A percentile compares a stretch with the other conserved stretches of the same genome.
Evolutionary conservation across 192 early-diverging fungal genomes (phyloP).

Genomic region (Backusella tuberculispora): DNA sequence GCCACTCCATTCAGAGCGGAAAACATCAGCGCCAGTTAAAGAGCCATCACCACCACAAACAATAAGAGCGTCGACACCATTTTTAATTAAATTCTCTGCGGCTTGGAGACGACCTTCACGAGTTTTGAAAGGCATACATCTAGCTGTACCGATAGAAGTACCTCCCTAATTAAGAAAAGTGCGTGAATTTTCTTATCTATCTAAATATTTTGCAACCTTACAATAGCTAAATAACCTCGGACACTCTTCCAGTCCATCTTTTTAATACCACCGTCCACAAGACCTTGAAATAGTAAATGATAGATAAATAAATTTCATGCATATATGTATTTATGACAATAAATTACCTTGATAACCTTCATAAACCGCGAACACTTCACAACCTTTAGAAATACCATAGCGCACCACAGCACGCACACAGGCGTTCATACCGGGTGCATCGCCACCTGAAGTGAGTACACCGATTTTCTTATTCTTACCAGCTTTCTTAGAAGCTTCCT

Average conservation of each 20-base stretch:
- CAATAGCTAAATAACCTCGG: constrained; percentile 77
- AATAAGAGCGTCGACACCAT: constrained; percentile 94
- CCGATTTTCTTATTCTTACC: constrained; percentile 68
- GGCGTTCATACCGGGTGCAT: constrained; percentile 97
- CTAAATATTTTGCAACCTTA: constrained; percentile 26
- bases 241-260: constrained; percentile 89
- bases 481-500: constrained; percentile 3
- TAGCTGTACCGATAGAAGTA: constrained; percentile 92
- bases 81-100: constrained; percentile 85
- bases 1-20: constrained; percentile 90
- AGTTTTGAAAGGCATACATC: constrained; percentile 84
- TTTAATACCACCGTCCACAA: constrained; percentile 92
- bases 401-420: constrained; percentile 90
- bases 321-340: background rate
- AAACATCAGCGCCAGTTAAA: constrained; percentile 90
- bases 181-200: background rate
- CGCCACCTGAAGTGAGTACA: constrained; percentile 90
- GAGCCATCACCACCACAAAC: constrained; percentile 97
- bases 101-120: constrained; percentile 84
- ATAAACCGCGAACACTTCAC: constrained; percentile 89
- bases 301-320: background rate
- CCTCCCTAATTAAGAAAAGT: constrained; percentile 65
- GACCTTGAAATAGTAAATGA: constrained; percentile 51
- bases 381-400: constrained; percentile 78
- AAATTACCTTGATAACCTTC: constrained; percentile 89